These are phyloP conservation scores for Dactylonectria estremocensis DNA, from an alignment of 2,329 filamentous ascomycete species.

Conservation along the genomic window DNA sequence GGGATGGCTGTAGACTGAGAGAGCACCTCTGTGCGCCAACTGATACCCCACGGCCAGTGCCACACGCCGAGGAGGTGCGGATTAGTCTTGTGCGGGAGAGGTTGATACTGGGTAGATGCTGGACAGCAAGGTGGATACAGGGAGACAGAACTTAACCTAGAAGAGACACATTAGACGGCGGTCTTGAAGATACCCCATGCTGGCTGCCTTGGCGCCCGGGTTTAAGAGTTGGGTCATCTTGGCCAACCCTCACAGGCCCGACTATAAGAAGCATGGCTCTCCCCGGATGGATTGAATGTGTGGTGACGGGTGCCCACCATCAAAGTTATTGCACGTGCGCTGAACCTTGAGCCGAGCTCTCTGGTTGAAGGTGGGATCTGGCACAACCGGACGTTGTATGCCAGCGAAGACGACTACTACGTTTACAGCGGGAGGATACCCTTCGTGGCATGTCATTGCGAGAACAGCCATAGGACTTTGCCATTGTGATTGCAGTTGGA, in stretches of 20 bases:
- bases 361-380: not conserved
- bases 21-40: not conserved
- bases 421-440: not conserved
- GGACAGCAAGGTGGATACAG: slow-evolving; percentile 6
- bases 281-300: slow-evolving; percentile 3
- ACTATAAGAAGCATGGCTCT: slow-evolving; percentile 17
- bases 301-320: slow-evolving; percentile 8
- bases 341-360: not conserved
- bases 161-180: slow-evolving; percentile 3
- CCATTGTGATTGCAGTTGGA: not conserved
- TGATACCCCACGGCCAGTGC: not conserved
- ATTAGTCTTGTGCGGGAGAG: slow-evolving; percentile 3
- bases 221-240: slow-evolving; percentile 5
- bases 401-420: not conserved
- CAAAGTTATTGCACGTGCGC: not conserved
- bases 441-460: not conserved
- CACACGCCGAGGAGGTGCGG: not conserved
- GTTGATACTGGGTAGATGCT: not conserved
- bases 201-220: slow-evolving; percentile 13
- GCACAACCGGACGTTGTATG: not conserved
- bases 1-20: not conserved
- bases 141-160: slow-evolving; percentile 4
- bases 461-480: not conserved
- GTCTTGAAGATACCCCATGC: slow-evolving; percentile 1
- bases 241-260: not conserved